These are phyloP conservation scores for Cocos nucifera DNA, from an alignment of 176 grass and related monocot species.

Conservation along the genomic window DNA sequence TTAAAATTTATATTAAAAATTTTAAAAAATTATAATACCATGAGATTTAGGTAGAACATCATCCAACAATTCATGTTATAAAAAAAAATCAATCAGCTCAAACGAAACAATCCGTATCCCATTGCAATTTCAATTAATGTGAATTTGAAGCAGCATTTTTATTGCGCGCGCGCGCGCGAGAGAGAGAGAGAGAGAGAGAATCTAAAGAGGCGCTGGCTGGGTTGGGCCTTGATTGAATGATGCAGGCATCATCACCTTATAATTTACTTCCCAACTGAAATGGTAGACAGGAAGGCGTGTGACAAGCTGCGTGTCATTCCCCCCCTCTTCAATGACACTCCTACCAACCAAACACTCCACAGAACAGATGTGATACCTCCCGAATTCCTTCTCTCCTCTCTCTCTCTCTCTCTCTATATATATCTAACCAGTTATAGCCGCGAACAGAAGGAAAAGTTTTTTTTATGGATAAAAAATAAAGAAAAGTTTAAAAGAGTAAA, in stretches of 20 bases:
- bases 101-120: too few species aligned
- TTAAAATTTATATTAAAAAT: too few species aligned
- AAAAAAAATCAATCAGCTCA: too few species aligned
- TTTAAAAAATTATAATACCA: too few species aligned
- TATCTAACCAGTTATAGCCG: neutral
- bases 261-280: slow-evolving; percentile 19
- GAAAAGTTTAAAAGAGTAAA: slow-evolving; percentile 6
- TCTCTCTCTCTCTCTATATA: slow-evolving; percentile 25
- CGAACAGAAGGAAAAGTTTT: too few species aligned
- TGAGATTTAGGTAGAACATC: too few species aligned
- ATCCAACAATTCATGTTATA: too few species aligned
- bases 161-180: too few species aligned
- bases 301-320: slow-evolving; percentile 9
- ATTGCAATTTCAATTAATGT: too few species aligned
- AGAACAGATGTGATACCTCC: slow-evolving; percentile 6
- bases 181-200: too few species aligned
- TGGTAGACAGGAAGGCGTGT: slow-evolving; percentile 12
- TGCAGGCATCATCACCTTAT: slow-evolving; percentile 26
- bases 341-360: slow-evolving; percentile 24
- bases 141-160: too few species aligned
- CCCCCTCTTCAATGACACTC: slow-evolving; percentile 8
- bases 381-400: slow-evolving; percentile 9
- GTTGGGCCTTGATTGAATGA: slow-evolving; percentile 4
- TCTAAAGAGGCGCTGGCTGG: too few species aligned
- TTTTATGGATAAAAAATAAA: neutral